Conservation (phyloP, 78 protist genomes). For the Emiliania huxleyi region DNA sequence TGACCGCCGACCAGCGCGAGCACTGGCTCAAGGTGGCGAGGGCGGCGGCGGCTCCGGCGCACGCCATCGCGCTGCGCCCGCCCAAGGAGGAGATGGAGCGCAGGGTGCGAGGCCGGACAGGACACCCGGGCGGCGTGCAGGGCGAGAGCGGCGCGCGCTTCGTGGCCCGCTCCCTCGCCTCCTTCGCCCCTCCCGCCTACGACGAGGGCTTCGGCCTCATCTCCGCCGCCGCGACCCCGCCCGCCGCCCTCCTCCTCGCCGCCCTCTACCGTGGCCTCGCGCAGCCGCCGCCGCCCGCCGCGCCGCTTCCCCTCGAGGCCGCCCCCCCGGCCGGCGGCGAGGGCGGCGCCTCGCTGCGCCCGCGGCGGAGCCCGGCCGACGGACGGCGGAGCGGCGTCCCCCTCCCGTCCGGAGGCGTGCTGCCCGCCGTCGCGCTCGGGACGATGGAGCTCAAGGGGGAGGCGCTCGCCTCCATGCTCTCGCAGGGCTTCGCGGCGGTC, state of each 20-base stretch:
- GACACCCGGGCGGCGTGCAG: not conserved
- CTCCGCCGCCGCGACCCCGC: not conserved
- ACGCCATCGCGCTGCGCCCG: not conserved
- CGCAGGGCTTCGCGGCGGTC: not conserved
- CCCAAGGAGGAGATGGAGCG: no score
- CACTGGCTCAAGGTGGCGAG: not conserved
- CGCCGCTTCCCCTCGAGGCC: no score
- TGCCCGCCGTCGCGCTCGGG: not conserved
- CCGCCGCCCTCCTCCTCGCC: no score
- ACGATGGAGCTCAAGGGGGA: not conserved
- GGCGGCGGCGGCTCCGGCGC: not conserved
- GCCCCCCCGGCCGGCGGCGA: no score
- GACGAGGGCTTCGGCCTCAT: not conserved
- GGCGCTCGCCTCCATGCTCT: not conserved
- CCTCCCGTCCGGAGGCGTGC: no score
- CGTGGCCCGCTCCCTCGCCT: not conserved
- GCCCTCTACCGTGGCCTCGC: not conserved
- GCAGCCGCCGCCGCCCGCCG: no score
- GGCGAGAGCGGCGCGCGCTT: not conserved
- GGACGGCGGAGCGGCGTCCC: no score
- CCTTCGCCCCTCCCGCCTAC: not conserved
- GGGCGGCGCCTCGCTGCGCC: no score
- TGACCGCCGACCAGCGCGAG: not conserved
- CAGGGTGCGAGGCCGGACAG: not conserved
- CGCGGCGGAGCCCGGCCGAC: no score